These are phyloP conservation scores for Monotropa hypopitys DNA, from an alignment of 179 eudicot genomes.

Conservation along the genomic window DNA sequence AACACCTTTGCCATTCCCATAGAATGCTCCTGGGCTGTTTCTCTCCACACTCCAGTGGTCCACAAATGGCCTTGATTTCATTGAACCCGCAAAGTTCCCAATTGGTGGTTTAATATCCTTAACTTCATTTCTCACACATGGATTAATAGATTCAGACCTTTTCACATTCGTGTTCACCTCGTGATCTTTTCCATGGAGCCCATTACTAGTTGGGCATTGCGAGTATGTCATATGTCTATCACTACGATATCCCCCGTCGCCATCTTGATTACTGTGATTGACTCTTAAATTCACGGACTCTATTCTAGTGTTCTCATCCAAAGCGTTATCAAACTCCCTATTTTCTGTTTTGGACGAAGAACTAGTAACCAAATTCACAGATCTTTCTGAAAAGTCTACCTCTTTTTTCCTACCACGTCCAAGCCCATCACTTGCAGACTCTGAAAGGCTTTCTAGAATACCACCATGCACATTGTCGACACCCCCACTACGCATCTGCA, in stretches of 20 bases:
- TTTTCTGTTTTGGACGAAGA: conserved; percentile 22
- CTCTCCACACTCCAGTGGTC: conserved; percentile 18
- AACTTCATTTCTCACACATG: conserved; percentile 9
- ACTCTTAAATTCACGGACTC: conserved; percentile 14
- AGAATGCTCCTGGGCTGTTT: conserved; percentile 10
- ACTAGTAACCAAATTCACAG: conserved; percentile 14
- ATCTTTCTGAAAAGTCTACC: conserved; percentile 16
- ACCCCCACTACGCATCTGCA: conserved; percentile 11
- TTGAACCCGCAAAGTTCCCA: conserved; percentile 17
- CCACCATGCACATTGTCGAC: conserved; percentile 10
- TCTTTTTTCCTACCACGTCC: conserved; percentile 13
- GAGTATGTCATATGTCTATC: conserved; percentile 16
- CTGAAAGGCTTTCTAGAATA: conserved; percentile 11
- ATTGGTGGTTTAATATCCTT: conserved; percentile 22
- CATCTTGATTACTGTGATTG: conserved; percentile 15
- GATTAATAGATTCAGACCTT: conserved; percentile 5
- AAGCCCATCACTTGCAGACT: conserved; percentile 13
- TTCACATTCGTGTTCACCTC: conserved; percentile 1
- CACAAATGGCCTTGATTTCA: conserved; percentile 21
- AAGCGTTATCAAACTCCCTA: conserved; percentile 15
- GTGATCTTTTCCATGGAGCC: conserved; percentile 9
- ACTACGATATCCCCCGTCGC: conserved; percentile 12
- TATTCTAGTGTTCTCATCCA: conserved; percentile 10
- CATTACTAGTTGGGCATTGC: conserved; percentile 13
- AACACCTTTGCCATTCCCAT: conserved; percentile 7